A percentile compares a stretch with the other conserved stretches of the same genome.
These are phyloP conservation scores for Thielaviopsis punctulata DNA, from an alignment of 2,329 filamentous ascomycete species.

Conservation along the genomic window DNA sequence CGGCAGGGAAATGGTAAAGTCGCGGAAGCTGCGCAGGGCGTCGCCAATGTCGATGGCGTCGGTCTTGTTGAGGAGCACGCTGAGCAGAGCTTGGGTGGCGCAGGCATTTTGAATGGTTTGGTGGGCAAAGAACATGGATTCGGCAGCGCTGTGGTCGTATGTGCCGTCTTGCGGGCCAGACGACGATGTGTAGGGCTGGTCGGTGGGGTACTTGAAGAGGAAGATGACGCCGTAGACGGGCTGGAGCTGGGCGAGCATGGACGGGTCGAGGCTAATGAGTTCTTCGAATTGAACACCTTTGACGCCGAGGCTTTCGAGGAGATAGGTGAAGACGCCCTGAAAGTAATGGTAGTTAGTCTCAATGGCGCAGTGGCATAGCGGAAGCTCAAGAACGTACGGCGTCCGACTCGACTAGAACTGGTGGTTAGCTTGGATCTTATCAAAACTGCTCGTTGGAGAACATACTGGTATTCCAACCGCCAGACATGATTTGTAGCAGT, in stretches of 20 bases:
- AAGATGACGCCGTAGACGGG: slow-evolving; percentile 94
- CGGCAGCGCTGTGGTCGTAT: slow-evolving; percentile 59
- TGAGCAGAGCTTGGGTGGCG: slow-evolving; percentile 86
- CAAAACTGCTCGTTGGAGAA: slow-evolving; percentile 14
- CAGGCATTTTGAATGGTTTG: slow-evolving; percentile 99
- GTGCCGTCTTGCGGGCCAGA: slow-evolving; percentile 60
- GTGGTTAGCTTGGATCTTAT: not conserved
- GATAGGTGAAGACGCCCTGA: slow-evolving; percentile 88
- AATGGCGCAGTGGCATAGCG: not conserved
- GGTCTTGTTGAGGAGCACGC: slow-evolving; percentile 75
- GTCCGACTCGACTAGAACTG: slow-evolving; percentile 61
- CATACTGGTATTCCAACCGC: slow-evolving; percentile 86
- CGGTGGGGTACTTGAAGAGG: slow-evolving; percentile 88
- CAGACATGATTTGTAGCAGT: slow-evolving; percentile 18
- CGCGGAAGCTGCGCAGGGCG: slow-evolving; percentile 60
- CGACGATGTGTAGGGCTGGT: slow-evolving; percentile 40
- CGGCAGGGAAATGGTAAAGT: slow-evolving; percentile 74
- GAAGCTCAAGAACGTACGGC: slow-evolving; percentile 46
- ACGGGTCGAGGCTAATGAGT: slow-evolving; percentile 71
- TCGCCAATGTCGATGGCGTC: slow-evolving; percentile 53
- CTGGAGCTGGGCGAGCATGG: slow-evolving; percentile 51
- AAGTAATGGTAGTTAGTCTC: slow-evolving; percentile 16
- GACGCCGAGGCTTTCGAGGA: slow-evolving; percentile 80
- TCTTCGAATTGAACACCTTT: slow-evolving; percentile 95
- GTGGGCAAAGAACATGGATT: slow-evolving; percentile 77